Evolutionary conservation across 1,284 basidiomycete species (phyloP).

Genomic region (Marasmius tenuissimus): DNA sequence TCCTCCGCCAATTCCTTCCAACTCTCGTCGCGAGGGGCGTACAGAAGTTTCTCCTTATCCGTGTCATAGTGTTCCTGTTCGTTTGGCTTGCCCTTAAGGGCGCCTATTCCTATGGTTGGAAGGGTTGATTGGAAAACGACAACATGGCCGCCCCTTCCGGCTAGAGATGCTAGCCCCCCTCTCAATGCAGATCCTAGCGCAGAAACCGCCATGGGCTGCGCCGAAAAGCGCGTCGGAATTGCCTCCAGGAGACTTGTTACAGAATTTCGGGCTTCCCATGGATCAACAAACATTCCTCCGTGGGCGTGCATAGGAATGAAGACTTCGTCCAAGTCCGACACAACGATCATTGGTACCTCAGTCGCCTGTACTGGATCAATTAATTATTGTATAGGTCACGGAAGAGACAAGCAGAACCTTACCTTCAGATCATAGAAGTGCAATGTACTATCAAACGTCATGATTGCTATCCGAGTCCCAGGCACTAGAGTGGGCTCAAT

Average conservation of each 20-base stretch:
- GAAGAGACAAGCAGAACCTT: background rate
- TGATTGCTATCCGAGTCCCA: slow-evolving; percentile 67
- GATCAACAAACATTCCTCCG: slow-evolving; percentile 80
- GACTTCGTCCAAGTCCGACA: slow-evolving; percentile 89
- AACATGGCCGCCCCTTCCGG: slow-evolving; percentile 40
- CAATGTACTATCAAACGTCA: slow-evolving; percentile 83
- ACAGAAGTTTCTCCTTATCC: slow-evolving; percentile 86
- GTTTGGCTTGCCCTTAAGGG: slow-evolving; percentile 51
- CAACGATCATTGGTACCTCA: slow-evolving; percentile 77
- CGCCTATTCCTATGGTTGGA: slow-evolving; percentile 80
- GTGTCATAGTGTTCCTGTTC: slow-evolving; percentile 84
- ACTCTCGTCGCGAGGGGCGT: slow-evolving; percentile 69
- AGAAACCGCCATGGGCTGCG: slow-evolving; percentile 50
- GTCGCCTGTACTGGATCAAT: slow-evolving; percentile 48
- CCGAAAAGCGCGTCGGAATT: slow-evolving; percentile 67
- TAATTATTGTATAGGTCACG: slow-evolving; percentile 12
- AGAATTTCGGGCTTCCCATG: slow-evolving; percentile 65
- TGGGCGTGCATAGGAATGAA: slow-evolving; percentile 78
- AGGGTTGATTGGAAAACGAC: slow-evolving; percentile 81
- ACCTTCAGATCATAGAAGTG: slow-evolving; percentile 83
- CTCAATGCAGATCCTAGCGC: slow-evolving; percentile 83
- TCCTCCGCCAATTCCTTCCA: slow-evolving; percentile 89
- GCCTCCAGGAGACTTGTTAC: slow-evolving; percentile 67
- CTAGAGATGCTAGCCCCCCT: slow-evolving; percentile 29
- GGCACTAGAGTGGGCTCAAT: slow-evolving; percentile 52